Conservation (phyloP, 371 early-diverging fungal species). For the Dentiscutata heterogama region DNA sequence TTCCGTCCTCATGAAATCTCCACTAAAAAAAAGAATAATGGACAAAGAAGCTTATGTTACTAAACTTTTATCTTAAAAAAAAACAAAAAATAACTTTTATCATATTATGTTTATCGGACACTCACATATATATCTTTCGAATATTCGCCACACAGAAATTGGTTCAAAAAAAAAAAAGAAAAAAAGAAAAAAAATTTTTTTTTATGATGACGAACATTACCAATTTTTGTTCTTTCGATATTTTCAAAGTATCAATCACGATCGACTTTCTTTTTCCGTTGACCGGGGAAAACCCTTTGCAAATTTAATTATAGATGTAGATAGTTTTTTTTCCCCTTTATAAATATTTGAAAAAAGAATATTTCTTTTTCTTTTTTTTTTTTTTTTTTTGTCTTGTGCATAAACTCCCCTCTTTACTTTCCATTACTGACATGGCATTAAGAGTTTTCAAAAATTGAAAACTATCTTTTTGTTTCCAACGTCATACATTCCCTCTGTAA, state of each 20-base stretch:
- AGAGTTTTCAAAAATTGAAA: not conserved
- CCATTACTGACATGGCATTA: not conserved
- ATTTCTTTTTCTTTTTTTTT: not conserved
- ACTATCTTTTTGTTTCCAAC: too few relatives aligned
- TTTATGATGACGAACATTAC: too few relatives aligned
- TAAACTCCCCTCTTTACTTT: not conserved
- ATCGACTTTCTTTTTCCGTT: not conserved
- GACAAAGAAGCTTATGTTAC: too few relatives aligned
- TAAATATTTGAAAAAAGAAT: not conserved
- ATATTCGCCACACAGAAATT: not conserved
- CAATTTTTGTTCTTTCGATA: too few relatives aligned
- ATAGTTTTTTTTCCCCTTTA: conserved; percentile 16
- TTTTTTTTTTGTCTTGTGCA: not conserved
- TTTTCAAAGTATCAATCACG: too few relatives aligned
- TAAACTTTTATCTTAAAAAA: too few relatives aligned
- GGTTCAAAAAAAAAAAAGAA: not conserved
- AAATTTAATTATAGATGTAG: conserved; percentile 6
- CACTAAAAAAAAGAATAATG: too few relatives aligned
- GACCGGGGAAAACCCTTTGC: not conserved
- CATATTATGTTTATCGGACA: too few relatives aligned
- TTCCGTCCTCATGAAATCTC: too few relatives aligned
- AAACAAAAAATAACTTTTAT: too few relatives aligned
- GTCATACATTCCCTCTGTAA: too few relatives aligned
- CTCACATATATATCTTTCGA: not conserved
- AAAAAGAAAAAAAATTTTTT: not conserved